Base-by-base conservation (phyloP, 352 stramenopile species). In the Hyaloperonospora brassicae region DNA sequence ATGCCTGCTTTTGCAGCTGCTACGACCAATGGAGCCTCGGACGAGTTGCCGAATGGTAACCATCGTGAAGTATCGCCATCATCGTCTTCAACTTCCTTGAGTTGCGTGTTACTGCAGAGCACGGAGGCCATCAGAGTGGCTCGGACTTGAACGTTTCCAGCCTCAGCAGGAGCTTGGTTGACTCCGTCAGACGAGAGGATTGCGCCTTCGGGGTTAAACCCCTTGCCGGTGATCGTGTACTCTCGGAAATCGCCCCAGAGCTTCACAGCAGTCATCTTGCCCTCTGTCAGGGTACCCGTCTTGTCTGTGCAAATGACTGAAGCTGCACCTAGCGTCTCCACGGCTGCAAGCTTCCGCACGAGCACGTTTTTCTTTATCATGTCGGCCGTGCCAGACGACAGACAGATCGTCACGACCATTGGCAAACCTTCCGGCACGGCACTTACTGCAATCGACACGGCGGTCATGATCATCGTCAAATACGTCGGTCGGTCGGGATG, bases 241-340 rank as follows among this genome's bases (percentile, higher is more conserved):
- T 81, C 68, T 35, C 70, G 62, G 51, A 84, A 88, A 58, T 87
- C 78, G 11, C 74, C 69, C 73, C 76, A 93, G 43, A 89, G 65
- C 59, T 87, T 87, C 34, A 89, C 67, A 0, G 78, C 82, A 1
- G 78, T 88, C 82, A 93, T 93, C 46, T 89, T 86, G 41, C 82
- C 82, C 39, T 89, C 79, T 0, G 94, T 98, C 11, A 98, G 64
- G 10, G 94, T 98, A 9, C 94, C 94, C 0, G 94, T 98, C 74
- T 98, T 98, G 68, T 98, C 94, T 0, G 79, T 89, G 46, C 79
- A 98, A 47, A 96, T 93, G 0, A 98, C 89, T 5, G 88, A 96
- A 2, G 90, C 93, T 4, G 93, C 87, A 13, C 84, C 88, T 48
- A 97, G 86, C 27, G 76, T 88, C 58, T 89, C 72, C 12, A 89